Base-by-base conservation (phyloP, 1,284 basidiomycete genomes). In the Puccinia coronata region DNA sequence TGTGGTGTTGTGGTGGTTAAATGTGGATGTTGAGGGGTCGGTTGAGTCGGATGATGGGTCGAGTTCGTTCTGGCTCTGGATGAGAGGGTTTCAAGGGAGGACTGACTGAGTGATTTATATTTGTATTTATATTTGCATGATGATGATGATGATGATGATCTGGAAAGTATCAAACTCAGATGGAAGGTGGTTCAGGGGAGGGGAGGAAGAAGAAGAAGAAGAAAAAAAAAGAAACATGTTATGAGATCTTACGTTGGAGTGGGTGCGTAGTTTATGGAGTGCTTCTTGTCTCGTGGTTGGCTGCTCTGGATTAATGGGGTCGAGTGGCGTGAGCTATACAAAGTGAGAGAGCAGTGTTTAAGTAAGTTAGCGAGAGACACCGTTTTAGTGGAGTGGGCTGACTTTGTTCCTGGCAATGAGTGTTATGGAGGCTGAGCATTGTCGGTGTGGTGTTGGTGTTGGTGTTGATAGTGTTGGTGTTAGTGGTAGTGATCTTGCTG, bases 291-390 rank as follows among this genome's bases (percentile, higher is more conserved):
- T 59, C n/a, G 34, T 6, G n/a, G 14, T 57, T 23, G 51, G 69
- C 14, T 31, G 43, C 28, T 71, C 23, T 31, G n/a, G 69, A 12
- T 49, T 25, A 28, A 43, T n/a, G 34, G 6, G 59, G 23, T 41
- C 41, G 25, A 49, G 59, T 47, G 59, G 61, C 11, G 59, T 77
- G 43, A 77, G 61, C 59, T 77, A n/a, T 41, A 51, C n/a, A 18
- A 49, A 55, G 11, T n/a, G 34, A 41, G 16, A 9, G 23, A 25
- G 28, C 3, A 53, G 72, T 14, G 6, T 74, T 8, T 9, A 23
- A 49, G 47, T n/a, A 28, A 18, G 8, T 23, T 36, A 41, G 28
- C 49, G 49, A 34, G 39, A 4, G 34, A 49, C n/a, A 25, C n/a
- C n/a, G n/a, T n/a, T n/a, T 53, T 49, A 31, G 47, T 9, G n/a